Percentiles rank a stretch among this genome's conserved stretches.
These are phyloP conservation scores for Alternaria sp. DNA, from an alignment of 2,329 filamentous ascomycete species.

Conservation along the genomic window DNA sequence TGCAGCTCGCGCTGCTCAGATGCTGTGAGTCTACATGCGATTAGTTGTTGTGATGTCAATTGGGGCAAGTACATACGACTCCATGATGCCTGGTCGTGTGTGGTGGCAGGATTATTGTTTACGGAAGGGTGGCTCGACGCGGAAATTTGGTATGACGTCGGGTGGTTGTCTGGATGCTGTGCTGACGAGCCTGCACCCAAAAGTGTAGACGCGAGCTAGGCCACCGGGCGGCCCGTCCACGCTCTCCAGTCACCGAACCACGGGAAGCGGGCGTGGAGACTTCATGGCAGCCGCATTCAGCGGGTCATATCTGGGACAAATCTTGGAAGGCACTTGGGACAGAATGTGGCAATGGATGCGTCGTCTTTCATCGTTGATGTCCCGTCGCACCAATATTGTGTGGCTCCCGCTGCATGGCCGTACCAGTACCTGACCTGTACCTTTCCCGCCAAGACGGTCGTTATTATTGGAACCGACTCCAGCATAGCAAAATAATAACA, in stretches of 20 bases:
- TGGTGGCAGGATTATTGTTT: background rate
- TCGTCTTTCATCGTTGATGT: background rate
- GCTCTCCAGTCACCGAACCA: constrained; percentile 2
- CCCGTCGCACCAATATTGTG: constrained; percentile 1
- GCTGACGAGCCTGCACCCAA: constrained; percentile 28
- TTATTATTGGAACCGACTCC: constrained; percentile 28
- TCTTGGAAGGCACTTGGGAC: background rate
- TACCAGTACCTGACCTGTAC: constrained; percentile 13
- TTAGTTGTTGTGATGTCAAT: constrained; percentile 15
- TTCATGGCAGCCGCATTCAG: background rate
- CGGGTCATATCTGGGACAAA: background rate
- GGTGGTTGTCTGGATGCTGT: constrained; percentile 10
- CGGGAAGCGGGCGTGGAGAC: background rate
- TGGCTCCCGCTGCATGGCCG: constrained; percentile 21
- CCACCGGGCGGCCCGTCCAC: constrained; percentile 11
- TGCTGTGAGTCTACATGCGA: constrained; percentile 66
- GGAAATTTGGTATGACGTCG: constrained; percentile 17
- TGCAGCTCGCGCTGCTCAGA: constrained; percentile 92
- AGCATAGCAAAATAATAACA: constrained; percentile 17
- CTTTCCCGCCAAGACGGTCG: constrained; percentile 27
- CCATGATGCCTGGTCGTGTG: constrained; percentile 34
- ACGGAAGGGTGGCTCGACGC: background rate
- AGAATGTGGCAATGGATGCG: background rate
- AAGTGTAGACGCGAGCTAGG: constrained; percentile 30
- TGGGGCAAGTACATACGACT: constrained; percentile 39